Evolutionary conservation across 768 basidiomycete genomes (phyloP).

Genomic region (Rhodotorula toruloides): DNA sequence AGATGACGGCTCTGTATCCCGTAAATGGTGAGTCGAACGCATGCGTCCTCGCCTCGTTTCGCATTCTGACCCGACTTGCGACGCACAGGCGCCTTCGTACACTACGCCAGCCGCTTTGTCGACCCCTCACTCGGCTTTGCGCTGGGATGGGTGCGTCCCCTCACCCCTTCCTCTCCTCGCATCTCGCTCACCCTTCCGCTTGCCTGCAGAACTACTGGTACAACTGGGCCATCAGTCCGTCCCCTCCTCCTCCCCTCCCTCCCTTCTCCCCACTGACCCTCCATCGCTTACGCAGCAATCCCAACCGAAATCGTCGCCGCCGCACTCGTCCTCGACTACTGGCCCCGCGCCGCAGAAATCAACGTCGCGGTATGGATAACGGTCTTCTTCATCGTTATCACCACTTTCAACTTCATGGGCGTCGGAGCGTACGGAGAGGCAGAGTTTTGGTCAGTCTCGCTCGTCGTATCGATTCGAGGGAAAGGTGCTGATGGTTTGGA

Average conservation of each 20-base stretch:
- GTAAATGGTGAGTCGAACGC: no score
- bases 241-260: background rate
- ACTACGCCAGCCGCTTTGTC: conserved; percentile 51
- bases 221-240: conserved; percentile 16
- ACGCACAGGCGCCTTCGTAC: conserved; percentile 51
- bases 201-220: conserved; percentile 32
- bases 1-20: conserved; percentile 47
- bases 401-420: conserved; percentile 39
- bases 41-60: no score
- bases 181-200: background rate
- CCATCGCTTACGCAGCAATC: no score
- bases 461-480: background rate
- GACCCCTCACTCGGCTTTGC: conserved; percentile 47
- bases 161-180: no score
- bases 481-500: background rate
- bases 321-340: conserved; percentile 37
- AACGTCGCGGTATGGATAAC: conserved; percentile 37
- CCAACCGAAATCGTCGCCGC: conserved; percentile 31
- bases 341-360: conserved; percentile 19
- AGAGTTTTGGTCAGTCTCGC: background rate
- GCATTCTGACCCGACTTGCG: no score
- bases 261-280: no score
- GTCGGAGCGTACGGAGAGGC: conserved; percentile 35
- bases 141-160: background rate
- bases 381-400: conserved; percentile 31